phyloP scores from a whole-genome alignment of 2,329 filamentous ascomycete genomes.

The Elsinoe australis region DNA sequence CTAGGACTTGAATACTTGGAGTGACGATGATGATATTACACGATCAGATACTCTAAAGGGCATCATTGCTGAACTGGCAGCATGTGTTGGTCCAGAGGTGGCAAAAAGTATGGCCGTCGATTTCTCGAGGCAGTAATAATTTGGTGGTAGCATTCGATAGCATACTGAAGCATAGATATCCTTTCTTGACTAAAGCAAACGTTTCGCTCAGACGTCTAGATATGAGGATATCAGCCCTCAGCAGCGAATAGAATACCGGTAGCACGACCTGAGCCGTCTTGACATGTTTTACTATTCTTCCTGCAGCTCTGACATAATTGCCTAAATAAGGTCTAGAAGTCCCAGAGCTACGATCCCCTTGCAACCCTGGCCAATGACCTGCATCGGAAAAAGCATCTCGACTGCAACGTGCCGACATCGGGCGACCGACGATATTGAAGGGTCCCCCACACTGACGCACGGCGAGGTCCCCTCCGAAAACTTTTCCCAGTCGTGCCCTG shows the following conservation, averaged over 20 bases:
- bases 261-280: no score
- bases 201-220: no score
- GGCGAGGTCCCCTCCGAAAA: constrained; percentile 3
- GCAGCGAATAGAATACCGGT: no score
- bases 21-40: constrained; percentile 41
- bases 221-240: no score
- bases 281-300: no score
- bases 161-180: no score
- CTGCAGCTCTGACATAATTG: no score
- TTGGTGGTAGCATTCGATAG: no score
- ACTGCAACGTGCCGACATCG: neutral
- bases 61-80: constrained; percentile 58
- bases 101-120: constrained; percentile 53
- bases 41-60: constrained; percentile 51
- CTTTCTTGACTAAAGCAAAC: neutral
- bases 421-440: neutral
- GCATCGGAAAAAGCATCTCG: constrained; percentile 2
- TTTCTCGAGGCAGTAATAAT: constrained; percentile 33
- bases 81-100: constrained; percentile 56
- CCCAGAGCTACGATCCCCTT: no score
- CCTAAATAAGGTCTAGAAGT: no score
- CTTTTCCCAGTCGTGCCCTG: constrained; percentile 7
- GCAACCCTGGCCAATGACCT: no score
- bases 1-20: constrained; percentile 54
- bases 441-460: constrained; percentile 5